A percentile compares a stretch with the other conserved stretches of the same genome.
These are phyloP conservation scores for Dictyostelium gargantuum DNA, from an alignment of 208 protist species.

Conservation along the genomic window DNA sequence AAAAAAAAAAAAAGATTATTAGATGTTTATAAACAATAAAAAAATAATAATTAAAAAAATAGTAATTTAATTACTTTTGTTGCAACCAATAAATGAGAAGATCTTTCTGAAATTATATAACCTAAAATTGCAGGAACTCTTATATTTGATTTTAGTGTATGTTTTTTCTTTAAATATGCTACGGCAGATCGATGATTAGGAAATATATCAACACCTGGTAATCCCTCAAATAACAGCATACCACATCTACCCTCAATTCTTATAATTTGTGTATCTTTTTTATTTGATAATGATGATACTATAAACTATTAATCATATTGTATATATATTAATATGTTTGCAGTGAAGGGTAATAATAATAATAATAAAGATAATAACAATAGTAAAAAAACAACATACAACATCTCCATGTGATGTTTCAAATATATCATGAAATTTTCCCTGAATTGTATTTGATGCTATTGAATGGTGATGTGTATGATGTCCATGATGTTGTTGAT, in stretches of 20 bases:
- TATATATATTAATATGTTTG: neutral
- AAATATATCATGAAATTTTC: slow-evolving; percentile 47
- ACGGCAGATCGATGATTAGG: slow-evolving; percentile 68
- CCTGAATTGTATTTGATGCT: neutral
- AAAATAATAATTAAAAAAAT: neutral
- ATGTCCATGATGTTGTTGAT: neutral
- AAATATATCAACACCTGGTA: slow-evolving; percentile 73
- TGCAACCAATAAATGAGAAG: slow-evolving; percentile 66
- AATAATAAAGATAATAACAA: too few relatives aligned
- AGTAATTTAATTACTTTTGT: slow-evolving; percentile 26
- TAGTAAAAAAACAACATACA: neutral
- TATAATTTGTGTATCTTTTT: slow-evolving; percentile 84
- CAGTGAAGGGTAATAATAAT: too few relatives aligned
- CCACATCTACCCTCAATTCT: slow-evolving; percentile 80
- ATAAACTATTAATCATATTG: slow-evolving; percentile 75
- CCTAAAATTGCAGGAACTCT: slow-evolving; percentile 68
- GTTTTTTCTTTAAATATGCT: slow-evolving; percentile 65
- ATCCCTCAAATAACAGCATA: slow-evolving; percentile 50
- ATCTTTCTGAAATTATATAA: slow-evolving; percentile 64
- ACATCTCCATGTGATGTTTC: slow-evolving; percentile 50
- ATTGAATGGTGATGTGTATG: neutral
- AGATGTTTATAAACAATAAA: neutral
- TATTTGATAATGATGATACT: slow-evolving; percentile 73
- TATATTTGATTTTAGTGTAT: slow-evolving; percentile 67
- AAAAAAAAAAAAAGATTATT: neutral